Percentiles rank a stretch among this genome's conserved stretches.
phyloP scores from a whole-genome alignment of 306 rosid genomes.

The Morella rubra region DNA sequence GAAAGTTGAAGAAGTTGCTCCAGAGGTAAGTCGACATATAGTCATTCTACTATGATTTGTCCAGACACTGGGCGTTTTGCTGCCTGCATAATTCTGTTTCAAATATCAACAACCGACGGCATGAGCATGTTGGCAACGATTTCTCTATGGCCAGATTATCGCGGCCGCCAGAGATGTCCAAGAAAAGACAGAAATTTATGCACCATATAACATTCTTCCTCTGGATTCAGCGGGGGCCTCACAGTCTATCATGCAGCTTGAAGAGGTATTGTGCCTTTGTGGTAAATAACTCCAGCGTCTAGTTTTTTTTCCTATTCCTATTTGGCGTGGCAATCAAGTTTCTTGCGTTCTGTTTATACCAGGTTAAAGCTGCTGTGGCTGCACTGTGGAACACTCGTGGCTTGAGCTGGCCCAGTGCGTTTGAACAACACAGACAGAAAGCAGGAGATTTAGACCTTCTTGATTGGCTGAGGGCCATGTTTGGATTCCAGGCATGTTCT shows the following conservation, averaged over 20 bases:
- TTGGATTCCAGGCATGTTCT: slow-evolving; percentile 83
- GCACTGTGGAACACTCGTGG: slow-evolving; percentile 81
- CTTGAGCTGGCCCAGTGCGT: slow-evolving; percentile 79
- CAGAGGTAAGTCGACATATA: slow-evolving; percentile 64
- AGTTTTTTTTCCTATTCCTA: slow-evolving; percentile 16
- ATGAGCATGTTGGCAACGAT: slow-evolving; percentile 3
- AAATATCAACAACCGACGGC: slow-evolving; percentile 5
- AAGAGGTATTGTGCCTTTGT: slow-evolving; percentile 58
- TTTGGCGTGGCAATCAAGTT: slow-evolving; percentile 26
- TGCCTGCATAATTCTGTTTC: slow-evolving; percentile 13
- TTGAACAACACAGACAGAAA: slow-evolving; percentile 77
- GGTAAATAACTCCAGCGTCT: slow-evolving; percentile 8
- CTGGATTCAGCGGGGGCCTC: slow-evolving; percentile 96
- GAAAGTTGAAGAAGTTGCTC: slow-evolving; percentile 98
- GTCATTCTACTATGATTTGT: slow-evolving; percentile 21
- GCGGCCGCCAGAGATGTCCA: slow-evolving; percentile 99
- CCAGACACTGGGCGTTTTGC: slow-evolving; percentile 14
- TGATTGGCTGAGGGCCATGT: slow-evolving; percentile 96
- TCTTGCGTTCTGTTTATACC: slow-evolving; percentile 27
- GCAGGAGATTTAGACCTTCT: slow-evolving; percentile 83
- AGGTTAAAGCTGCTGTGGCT: slow-evolving; percentile 91
- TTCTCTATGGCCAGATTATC: slow-evolving; percentile 60
- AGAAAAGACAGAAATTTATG: slow-evolving; percentile 88
- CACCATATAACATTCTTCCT: slow-evolving; percentile 93
- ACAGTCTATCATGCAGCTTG: slow-evolving; percentile 93